A percentile compares a stretch with the other conserved stretches of the same genome.
Evolutionary conservation across 2,329 filamentous ascomycete genomes (phyloP).

Genomic region (Orbilia javanica): DNA sequence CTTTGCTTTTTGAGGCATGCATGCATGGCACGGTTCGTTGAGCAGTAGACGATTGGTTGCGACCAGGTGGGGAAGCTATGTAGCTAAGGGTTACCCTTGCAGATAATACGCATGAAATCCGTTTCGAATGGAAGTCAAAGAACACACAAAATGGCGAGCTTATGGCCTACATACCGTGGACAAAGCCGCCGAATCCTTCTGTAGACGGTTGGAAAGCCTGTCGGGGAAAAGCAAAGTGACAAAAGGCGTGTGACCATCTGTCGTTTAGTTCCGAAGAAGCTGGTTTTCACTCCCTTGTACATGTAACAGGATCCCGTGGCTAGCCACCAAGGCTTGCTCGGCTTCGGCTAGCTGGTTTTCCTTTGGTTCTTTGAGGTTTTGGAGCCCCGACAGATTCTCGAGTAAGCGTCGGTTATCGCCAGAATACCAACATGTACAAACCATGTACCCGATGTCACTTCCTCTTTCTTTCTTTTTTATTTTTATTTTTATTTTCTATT

Average conservation of each 20-base stretch:
- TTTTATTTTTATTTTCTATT: not conserved
- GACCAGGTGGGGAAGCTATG: constrained; percentile 35
- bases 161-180: constrained; percentile 13
- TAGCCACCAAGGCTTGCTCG: constrained; percentile 29
- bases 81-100: constrained; percentile 39
- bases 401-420: not conserved
- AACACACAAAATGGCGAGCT: constrained; percentile 35
- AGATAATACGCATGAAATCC: constrained; percentile 21
- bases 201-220: constrained; percentile 16
- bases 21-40: constrained; percentile 50
- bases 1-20: constrained; percentile 46
- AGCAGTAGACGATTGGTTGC: constrained; percentile 39
- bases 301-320: constrained; percentile 40
- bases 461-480: not conserved
- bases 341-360: constrained; percentile 8
- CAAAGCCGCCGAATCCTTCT: not conserved
- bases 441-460: not conserved
- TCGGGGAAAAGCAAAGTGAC: constrained; percentile 39
- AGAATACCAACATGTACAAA: not conserved
- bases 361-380: constrained; percentile 1
- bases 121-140: constrained; percentile 11
- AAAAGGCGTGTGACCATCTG: constrained; percentile 50
- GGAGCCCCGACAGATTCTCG: not conserved
- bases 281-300: constrained; percentile 1
- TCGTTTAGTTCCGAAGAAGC: constrained; percentile 31